Evolutionary conservation across 139 green algal species (phyloP).

Genomic region (Closterium sp.): DNA sequence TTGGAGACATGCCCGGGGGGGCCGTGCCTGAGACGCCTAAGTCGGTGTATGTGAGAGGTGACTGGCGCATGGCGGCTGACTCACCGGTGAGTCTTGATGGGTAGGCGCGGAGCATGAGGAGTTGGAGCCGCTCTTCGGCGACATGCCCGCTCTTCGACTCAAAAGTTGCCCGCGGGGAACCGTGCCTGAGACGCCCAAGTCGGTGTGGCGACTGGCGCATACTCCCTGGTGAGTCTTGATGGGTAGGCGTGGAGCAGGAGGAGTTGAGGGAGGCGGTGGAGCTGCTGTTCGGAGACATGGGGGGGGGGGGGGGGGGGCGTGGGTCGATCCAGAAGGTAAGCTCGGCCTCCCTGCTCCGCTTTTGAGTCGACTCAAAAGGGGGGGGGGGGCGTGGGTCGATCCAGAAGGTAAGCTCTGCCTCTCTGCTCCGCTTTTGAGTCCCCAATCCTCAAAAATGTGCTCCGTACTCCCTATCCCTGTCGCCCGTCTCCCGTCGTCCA

Average conservation of each 20-base stretch:
- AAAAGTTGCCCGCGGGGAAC: not conserved
- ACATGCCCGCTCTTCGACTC: too few species aligned
- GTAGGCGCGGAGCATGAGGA: conserved; percentile 78
- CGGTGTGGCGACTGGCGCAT: conserved; percentile 60
- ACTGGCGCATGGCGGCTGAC: conserved; percentile 51
- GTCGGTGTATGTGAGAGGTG: conserved; percentile 64
- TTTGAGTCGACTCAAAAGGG: too few species aligned
- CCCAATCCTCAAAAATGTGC: too few species aligned
- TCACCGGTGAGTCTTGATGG: conserved; percentile 17
- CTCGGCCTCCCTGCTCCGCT: too few species aligned
- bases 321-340: too few species aligned
- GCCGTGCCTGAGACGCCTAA: too few species aligned
- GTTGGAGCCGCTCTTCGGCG: conserved; percentile 57
- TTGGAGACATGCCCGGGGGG: conserved; percentile 35
- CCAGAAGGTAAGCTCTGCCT: not conserved
- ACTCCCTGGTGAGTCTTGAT: conserved; percentile 20
- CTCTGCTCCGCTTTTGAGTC: not conserved
- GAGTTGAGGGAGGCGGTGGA: conserved; percentile 62
- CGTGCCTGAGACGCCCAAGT: too few species aligned
- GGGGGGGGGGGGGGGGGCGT: too few species aligned
- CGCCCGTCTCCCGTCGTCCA: too few species aligned
- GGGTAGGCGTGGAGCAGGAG: conserved; percentile 80
- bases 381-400: too few species aligned
- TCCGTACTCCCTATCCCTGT: too few species aligned
- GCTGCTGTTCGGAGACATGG: conserved; percentile 45